These are phyloP conservation scores for Eimeria acervulina DNA, from an alignment of 169 alveolate genomes.

Conservation along the genomic window DNA sequence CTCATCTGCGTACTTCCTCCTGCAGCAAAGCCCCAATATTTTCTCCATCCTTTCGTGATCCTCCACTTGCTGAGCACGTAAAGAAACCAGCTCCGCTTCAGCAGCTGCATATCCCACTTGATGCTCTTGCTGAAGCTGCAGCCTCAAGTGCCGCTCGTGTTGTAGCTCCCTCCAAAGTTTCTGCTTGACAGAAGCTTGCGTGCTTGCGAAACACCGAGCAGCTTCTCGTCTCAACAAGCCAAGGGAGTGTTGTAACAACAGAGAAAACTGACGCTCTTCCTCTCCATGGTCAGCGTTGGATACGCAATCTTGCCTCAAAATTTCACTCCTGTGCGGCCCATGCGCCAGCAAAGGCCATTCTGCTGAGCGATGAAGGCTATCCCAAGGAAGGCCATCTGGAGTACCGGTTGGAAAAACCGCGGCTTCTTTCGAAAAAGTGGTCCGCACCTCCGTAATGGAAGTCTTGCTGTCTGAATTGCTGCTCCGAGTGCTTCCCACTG, in stretches of 20 bases:
- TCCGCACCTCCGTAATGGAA: neutral
- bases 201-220: constrained; percentile 59
- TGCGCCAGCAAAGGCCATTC: constrained; percentile 18
- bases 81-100: constrained; percentile 39
- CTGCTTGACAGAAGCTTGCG: constrained; percentile 66
- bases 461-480: neutral
- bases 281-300: constrained; percentile 43
- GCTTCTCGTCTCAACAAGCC: constrained; percentile 61
- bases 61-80: neutral
- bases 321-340: constrained; percentile 11
- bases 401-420: neutral
- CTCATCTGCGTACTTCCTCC: constrained; percentile 26
- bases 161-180: constrained; percentile 66
- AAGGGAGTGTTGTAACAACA: constrained; percentile 50
- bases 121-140: constrained; percentile 71
- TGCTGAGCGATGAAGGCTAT: neutral
- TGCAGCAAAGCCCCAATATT: constrained; percentile 19
- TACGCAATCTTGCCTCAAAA: neutral
- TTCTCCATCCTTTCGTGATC: constrained; percentile 43
- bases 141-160: constrained; percentile 32
- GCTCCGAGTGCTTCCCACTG: neutral
- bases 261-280: constrained; percentile 63
- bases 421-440: neutral
- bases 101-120: constrained; percentile 59
- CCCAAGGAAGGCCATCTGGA: neutral